Evolutionary conservation across 2,329 filamentous ascomycete genomes (phyloP).

Genomic region (Ambrosiella cleistominuta): DNA sequence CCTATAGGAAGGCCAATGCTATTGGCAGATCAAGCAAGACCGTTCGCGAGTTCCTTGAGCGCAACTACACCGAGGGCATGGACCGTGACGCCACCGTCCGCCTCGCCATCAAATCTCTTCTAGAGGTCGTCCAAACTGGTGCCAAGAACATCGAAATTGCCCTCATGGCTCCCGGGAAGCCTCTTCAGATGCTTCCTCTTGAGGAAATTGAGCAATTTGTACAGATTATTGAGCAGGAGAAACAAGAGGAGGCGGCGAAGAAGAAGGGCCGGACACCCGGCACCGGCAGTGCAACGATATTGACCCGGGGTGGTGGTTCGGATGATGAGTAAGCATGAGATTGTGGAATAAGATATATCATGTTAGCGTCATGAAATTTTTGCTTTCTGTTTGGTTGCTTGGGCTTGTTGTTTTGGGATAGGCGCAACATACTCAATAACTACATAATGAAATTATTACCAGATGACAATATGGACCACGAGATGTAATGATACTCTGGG

Average conservation of each 20-base stretch:
- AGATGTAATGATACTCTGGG: background rate
- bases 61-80: slow-evolving; percentile 98
- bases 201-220: slow-evolving; percentile 96
- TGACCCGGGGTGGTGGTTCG: slow-evolving; percentile 39
- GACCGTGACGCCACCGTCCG: slow-evolving; percentile 91
- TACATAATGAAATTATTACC: slow-evolving; percentile 9
- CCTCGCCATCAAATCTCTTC: slow-evolving; percentile 89
- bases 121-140: slow-evolving; percentile 96
- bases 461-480: background rate
- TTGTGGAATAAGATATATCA: background rate
- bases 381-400: background rate
- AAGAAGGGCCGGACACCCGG: slow-evolving; percentile 75
- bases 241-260: slow-evolving; percentile 94
- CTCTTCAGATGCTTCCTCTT: slow-evolving; percentile 80
- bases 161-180: slow-evolving; percentile 85
- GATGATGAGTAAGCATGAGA: background rate
- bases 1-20: slow-evolving; percentile 85
- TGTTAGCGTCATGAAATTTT: slow-evolving; percentile 16
- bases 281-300: slow-evolving; percentile 52
- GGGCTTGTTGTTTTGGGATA: slow-evolving; percentile 14
- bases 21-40: slow-evolving; percentile 98
- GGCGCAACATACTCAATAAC: slow-evolving; percentile 8
- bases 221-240: slow-evolving; percentile 98
- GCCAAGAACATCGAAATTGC: slow-evolving; percentile 99
- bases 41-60: slow-evolving; percentile 92